Conservation (phyloP, 306 rosid genomes). For the Cucumis hystrix region DNA sequence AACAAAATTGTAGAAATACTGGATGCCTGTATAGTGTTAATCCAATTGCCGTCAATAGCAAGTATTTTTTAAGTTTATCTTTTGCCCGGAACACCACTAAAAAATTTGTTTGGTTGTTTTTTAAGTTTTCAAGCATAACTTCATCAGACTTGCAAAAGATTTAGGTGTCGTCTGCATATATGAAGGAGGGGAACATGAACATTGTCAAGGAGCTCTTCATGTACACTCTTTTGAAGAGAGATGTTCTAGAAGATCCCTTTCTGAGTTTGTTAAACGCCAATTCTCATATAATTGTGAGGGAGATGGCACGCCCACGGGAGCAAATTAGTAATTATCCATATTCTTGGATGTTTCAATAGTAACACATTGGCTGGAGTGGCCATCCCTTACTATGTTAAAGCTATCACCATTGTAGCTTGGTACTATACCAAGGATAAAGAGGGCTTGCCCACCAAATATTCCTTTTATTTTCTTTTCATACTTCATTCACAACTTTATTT, state of each 20-base stretch:
- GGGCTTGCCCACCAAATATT: background rate
- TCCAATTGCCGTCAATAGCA: no score
- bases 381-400: background rate
- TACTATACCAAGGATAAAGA: background rate
- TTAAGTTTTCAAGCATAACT: no score
- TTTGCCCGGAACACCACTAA: no score
- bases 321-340: background rate
- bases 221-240: background rate
- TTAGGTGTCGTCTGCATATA: no score
- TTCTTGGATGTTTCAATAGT: background rate
- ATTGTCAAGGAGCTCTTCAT: no score
- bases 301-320: background rate
- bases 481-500: background rate
- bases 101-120: no score
- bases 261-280: background rate
- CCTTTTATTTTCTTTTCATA: background rate
- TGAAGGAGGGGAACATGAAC: no score
- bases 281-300: background rate
- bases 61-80: no score
- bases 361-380: background rate
- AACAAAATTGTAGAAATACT: no score
- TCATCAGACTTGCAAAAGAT: no score
- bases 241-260: background rate
- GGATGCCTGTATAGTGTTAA: no score
- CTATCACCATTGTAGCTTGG: background rate